phyloP scores from a whole-genome alignment of 805 yeast genomes.

The Teunomyces stri region DNA sequence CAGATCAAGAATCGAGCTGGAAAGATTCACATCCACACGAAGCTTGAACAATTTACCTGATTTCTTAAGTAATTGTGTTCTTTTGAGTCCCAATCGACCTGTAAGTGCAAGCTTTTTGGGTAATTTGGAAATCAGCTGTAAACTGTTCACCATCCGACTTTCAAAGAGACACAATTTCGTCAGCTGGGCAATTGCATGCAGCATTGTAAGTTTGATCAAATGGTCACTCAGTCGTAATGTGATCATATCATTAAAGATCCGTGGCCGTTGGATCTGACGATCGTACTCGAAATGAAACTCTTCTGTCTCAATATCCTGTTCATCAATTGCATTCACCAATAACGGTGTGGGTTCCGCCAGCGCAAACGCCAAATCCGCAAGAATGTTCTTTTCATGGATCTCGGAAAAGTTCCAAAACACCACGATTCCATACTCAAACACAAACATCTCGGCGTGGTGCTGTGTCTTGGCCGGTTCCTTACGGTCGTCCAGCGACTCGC shows the following conservation, averaged over 20 bases:
- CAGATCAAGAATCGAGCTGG: conserved; percentile 87
- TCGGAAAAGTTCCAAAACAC: conserved; percentile 97
- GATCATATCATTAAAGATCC: conserved; percentile 92
- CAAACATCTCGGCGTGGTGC: conserved; percentile 81
- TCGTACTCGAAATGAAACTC: conserved; percentile 78
- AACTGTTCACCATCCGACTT: conserved; percentile 79
- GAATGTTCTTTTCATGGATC: conserved; percentile 84
- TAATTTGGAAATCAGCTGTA: conserved; percentile 80
- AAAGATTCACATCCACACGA: conserved; percentile 88
- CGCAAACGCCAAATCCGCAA: conserved; percentile 88
- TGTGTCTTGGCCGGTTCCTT: conserved; percentile 3
- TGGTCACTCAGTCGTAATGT: conserved; percentile 90
- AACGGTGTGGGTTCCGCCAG: conserved; percentile 43
- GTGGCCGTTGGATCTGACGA: conserved; percentile 56
- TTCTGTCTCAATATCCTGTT: conserved; percentile 90
- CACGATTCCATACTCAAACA: conserved; percentile 91
- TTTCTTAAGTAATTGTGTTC: conserved; percentile 81
- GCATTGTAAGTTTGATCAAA: conserved; percentile 84
- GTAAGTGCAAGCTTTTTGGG: conserved; percentile 90
- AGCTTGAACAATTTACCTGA: conserved; percentile 88
- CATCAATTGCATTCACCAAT: conserved; percentile 71
- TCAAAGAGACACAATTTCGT: conserved; percentile 90
- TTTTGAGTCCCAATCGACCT: conserved; percentile 78
- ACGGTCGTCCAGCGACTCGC: conserved; percentile 2
- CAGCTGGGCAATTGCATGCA: conserved; percentile 96